phyloP scores from a whole-genome alignment of 768 basidiomycete genomes.

The Leccinum variicolor region DNA sequence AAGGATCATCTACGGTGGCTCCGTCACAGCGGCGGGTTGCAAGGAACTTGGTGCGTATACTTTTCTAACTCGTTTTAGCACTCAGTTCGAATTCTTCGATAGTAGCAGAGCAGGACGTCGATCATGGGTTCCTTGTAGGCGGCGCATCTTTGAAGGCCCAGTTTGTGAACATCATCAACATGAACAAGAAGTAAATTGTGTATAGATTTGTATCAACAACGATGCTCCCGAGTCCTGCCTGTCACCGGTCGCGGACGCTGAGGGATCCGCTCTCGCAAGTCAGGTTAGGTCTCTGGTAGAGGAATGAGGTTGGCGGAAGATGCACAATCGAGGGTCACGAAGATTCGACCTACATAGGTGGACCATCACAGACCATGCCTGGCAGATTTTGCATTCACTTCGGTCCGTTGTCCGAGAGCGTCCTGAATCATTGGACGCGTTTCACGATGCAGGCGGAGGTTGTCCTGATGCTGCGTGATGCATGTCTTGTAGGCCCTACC shows the following conservation, averaged over 20 bases:
- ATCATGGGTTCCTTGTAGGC: constrained; percentile 98
- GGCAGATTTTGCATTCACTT: constrained; percentile 63
- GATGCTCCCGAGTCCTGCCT: constrained; percentile 22
- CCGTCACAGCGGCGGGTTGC: constrained; percentile 86
- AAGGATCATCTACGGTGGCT: constrained; percentile 95
- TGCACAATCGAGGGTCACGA: constrained; percentile 44
- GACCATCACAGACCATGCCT: neutral
- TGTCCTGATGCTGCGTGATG: constrained; percentile 64
- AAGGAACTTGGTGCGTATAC: constrained; percentile 71
- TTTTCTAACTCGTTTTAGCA: neutral
- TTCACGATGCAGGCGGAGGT: constrained; percentile 78
- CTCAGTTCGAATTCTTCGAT: neutral
- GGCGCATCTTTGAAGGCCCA: constrained; percentile 98
- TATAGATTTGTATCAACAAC: constrained; percentile 1
- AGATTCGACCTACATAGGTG: constrained; percentile 3
- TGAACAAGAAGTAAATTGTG: constrained; percentile 34
- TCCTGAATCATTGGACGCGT: constrained; percentile 63
- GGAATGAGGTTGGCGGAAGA: constrained; percentile 58
- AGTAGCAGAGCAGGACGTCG: constrained; percentile 82
- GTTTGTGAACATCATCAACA: constrained; percentile 89
- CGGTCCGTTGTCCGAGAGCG: constrained; percentile 67
- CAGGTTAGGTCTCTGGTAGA: constrained; percentile 70
- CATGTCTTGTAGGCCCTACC: constrained; percentile 64
- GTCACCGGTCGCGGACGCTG: neutral
- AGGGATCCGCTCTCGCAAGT: constrained; percentile 23